phyloP scores from a whole-genome alignment of 1,139 yeast genomes.

The Yarrowia galli region DNA sequence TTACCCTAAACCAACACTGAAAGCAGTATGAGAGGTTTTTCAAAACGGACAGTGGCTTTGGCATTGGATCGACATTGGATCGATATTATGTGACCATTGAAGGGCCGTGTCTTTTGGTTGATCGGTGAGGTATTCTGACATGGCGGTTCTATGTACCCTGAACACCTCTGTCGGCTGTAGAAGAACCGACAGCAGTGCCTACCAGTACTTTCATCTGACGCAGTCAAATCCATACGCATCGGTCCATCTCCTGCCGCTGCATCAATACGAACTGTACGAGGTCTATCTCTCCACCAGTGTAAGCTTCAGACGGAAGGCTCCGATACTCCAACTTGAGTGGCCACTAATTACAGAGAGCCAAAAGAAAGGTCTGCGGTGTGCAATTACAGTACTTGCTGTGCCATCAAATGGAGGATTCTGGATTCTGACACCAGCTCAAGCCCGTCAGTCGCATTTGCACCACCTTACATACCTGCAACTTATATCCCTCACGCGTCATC shows the following conservation, averaged over 20 bases:
- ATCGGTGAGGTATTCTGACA: no score
- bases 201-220: no score
- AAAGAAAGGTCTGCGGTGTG: background rate
- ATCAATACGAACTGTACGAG: background rate
- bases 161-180: no score
- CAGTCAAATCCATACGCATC: no score
- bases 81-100: background rate
- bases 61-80: background rate
- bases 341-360: conserved; percentile 1
- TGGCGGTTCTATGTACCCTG: no score
- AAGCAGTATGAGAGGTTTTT: background rate
- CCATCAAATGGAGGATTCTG: no score
- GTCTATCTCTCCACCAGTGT: background rate
- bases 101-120: no score
- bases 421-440: no score
- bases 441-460: no score
- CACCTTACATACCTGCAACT: background rate
- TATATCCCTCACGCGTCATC: background rate
- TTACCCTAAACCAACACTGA: background rate
- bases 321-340: background rate
- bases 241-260: no score
- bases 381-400: no score
- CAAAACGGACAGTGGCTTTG: conserved; percentile 2
- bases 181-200: no score
- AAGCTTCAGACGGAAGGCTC: conserved; percentile 3